A percentile compares a stretch with the other conserved stretches of the same genome.
Evolutionary conservation across 768 basidiomycete genomes (phyloP).

Genomic region (Cystobasidium onofrii): DNA sequence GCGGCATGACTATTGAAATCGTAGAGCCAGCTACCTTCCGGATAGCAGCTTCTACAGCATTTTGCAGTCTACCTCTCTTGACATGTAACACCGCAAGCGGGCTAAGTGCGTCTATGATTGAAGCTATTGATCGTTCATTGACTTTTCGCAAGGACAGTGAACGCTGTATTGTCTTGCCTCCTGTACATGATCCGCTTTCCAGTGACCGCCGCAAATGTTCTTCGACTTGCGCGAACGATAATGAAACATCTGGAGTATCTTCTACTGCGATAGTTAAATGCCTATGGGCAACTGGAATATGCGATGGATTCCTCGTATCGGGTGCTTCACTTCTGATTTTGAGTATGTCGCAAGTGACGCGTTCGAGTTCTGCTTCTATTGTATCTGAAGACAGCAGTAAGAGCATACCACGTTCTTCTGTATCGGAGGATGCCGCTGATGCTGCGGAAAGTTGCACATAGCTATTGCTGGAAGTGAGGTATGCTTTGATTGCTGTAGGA

Average conservation of each 20-base stretch:
- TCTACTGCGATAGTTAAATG: neutral
- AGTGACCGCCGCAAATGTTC: neutral
- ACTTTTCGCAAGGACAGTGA: neutral
- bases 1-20: conserved; percentile 31
- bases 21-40: conserved; percentile 8
- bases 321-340: neutral
- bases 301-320: neutral
- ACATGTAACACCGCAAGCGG: neutral
- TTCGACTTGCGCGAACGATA: neutral
- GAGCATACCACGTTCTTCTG: neutral
- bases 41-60: neutral
- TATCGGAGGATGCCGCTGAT: neutral
- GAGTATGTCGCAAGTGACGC: conserved; percentile 4
- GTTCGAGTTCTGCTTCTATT: neutral
- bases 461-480: neutral
- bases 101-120: neutral
- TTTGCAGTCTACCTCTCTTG: neutral
- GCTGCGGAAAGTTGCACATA: neutral
- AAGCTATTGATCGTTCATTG: neutral
- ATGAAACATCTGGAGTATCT: neutral
- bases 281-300: neutral
- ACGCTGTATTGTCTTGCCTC: conserved; percentile 1
- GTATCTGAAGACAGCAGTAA: neutral
- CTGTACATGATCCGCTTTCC: neutral
- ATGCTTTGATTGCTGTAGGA: neutral